phyloP scores from a whole-genome alignment of 2,329 filamentous ascomycete genomes.

The Cladosporium austrohemisphaericum region DNA sequence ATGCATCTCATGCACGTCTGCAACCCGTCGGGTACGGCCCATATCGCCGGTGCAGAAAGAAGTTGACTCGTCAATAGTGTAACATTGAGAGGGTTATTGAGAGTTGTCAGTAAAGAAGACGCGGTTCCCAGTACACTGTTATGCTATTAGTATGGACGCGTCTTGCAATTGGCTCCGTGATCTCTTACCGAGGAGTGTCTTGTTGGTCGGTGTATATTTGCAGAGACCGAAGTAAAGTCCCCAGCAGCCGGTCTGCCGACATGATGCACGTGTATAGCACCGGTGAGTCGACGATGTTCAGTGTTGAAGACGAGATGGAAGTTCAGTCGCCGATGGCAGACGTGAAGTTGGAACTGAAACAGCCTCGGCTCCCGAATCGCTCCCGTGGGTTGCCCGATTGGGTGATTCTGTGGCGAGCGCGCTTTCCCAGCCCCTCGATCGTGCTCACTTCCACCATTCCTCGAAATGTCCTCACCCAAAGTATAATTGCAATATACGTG shows the following conservation, averaged over 20 bases:
- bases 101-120: conserved; percentile 62
- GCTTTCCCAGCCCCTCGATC: conserved; percentile 4
- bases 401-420: too few relatives aligned
- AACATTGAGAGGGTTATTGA: conserved; percentile 72
- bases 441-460: too few relatives aligned
- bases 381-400: too few relatives aligned
- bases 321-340: background rate
- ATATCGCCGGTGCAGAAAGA: conserved; percentile 67
- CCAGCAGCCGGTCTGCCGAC: conserved; percentile 59
- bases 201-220: conserved; percentile 56
- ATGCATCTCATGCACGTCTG: conserved; percentile 63
- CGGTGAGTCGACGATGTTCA: background rate
- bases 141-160: conserved; percentile 17
- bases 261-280: background rate
- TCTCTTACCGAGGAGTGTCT: conserved; percentile 55
- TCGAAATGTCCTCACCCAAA: too few relatives aligned
- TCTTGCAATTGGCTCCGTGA: background rate
- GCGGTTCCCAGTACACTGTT: conserved; percentile 59
- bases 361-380: too few relatives aligned
- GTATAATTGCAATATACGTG: too few relatives aligned
- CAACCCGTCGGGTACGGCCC: conserved; percentile 60
- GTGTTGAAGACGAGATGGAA: background rate
- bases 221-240: conserved; percentile 61
- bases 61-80: conserved; percentile 69
- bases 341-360: background rate